Evolutionary conservation across 1,284 basidiomycete species (phyloP), one percentile per base, ranked within the genome.

Genomic region (Anthracocystis walkeri): DNA sequence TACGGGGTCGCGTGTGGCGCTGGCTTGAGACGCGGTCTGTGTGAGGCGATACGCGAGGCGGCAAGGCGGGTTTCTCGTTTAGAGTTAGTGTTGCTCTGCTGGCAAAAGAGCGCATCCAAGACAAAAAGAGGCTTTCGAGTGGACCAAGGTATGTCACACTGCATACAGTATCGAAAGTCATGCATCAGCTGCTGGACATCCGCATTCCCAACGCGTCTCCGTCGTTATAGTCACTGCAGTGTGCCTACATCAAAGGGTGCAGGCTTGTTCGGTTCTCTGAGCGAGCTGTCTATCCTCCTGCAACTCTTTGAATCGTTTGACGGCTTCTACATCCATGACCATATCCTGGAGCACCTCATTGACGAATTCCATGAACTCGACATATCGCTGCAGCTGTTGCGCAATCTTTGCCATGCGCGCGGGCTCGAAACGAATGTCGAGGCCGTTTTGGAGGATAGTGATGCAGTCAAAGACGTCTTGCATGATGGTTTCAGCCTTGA

Each of bases 381-480:
- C n/a, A 18, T 54, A 61, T 18, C 59, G 51, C 16, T 48, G 40
- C 25, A 61, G 52, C 45, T 55, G 51, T 16, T 54, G 18, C 6
- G 33, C 59, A 20, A 61, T 41, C 44, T 42, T 40, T 21, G 23
- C 52, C 27, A 31, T 61, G 14, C 59, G 59, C 10, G 45, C 25
- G n/a, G 51, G 52, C 27, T 54, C 44, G 23, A 61, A 61, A 38
- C 35, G 23, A 20, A 38, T 18, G 25, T 54, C 52, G 20, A 10
- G 8, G 5, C 55, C 52, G 52, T 54, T 49, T 11, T 51, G 27
- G 35, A 61, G 59, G 27, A 54, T 29, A 31, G 25, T 45, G 42
- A 61, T 61, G 50, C 52, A 61, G 38, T 61, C 59, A 33, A 61
- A 55, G 23, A 61, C 45, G 59, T 61, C 59, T 25, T 61, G 59